A percentile compares a stretch with the other conserved stretches of the same genome.
Conservation (phyloP, 2,329 filamentous ascomycete genomes). For the Cladosporium sp. region DNA sequence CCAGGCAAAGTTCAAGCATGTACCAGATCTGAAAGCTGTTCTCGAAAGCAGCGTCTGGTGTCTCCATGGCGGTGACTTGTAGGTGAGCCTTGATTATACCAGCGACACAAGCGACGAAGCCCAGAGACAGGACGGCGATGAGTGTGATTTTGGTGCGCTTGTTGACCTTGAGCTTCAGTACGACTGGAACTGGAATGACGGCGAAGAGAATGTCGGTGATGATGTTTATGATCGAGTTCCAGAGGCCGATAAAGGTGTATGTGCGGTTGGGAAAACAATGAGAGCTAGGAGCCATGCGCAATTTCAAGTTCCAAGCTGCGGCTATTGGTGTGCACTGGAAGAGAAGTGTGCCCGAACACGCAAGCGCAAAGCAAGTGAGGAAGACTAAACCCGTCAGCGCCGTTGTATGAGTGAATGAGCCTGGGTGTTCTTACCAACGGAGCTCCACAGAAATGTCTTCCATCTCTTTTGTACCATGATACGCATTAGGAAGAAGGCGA, state of each 20-base stretch:
- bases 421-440: constrained; percentile 43
- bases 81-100: constrained; percentile 47
- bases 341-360: constrained; percentile 50
- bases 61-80: constrained; percentile 41
- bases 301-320: constrained; percentile 47
- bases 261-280: constrained; percentile 47
- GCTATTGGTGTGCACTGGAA: constrained; percentile 51
- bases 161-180: constrained; percentile 49
- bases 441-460: constrained; percentile 45
- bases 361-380: constrained; percentile 46
- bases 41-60: constrained; percentile 41
- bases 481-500: constrained; percentile 50
- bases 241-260: constrained; percentile 50
- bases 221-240: constrained; percentile 49
- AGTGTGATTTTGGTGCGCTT: constrained; percentile 45
- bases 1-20: constrained; percentile 48
- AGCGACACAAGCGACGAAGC: constrained; percentile 46
- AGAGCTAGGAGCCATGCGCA: constrained; percentile 40
- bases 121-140: constrained; percentile 41
- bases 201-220: constrained; percentile 47
- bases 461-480: constrained; percentile 45
- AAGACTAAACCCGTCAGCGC: constrained; percentile 41
- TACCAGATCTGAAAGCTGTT: constrained; percentile 50
- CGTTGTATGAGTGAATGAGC: background rate
- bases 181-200: constrained; percentile 46